Conservation (phyloP, 1,139 yeast genomes). For the Casaregolazyma lundiana region DNA sequence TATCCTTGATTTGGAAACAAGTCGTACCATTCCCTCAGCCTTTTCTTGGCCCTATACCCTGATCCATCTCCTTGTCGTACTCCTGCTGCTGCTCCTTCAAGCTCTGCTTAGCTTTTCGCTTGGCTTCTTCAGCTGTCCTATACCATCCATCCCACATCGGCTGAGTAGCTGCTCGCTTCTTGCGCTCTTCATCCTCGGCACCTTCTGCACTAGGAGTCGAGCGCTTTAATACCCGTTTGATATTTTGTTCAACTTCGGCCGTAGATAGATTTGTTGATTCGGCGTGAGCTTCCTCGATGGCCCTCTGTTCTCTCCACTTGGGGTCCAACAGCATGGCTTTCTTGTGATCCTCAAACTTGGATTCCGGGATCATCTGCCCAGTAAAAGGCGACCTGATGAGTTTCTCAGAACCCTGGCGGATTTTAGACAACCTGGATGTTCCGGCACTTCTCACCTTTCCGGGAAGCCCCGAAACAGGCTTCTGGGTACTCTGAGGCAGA, state of each 20-base stretch:
- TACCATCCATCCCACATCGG: constrained; percentile 31
- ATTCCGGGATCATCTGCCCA: constrained; percentile 63
- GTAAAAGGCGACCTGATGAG: constrained; percentile 70
- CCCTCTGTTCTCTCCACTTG: constrained; percentile 65
- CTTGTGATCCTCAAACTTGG: constrained; percentile 68
- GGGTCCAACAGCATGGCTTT: constrained; percentile 75
- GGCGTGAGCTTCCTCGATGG: constrained; percentile 55
- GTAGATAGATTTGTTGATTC: constrained; percentile 59
- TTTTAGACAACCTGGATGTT: constrained; percentile 50
- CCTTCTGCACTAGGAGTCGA: constrained; percentile 11
- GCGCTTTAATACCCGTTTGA: constrained; percentile 43
- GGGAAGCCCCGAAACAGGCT: constrained; percentile 11
- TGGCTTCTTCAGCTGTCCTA: constrained; percentile 23
- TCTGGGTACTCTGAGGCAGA: constrained; percentile 13
- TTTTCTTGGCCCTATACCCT: constrained; percentile 3
- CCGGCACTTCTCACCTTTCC: constrained; percentile 69
- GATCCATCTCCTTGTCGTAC: constrained; percentile 1
- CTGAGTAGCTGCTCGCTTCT: constrained; percentile 19
- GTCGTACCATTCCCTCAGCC: too few relatives aligned
- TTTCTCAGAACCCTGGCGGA: constrained; percentile 30
- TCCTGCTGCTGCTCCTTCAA: constrained; percentile 2
- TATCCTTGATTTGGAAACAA: too few relatives aligned
- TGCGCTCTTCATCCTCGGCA: constrained; percentile 17
- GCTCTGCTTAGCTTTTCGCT: constrained; percentile 23
- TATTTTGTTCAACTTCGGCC: constrained; percentile 69